Conservation (phyloP, 2,329 filamentous ascomycete species). For the Passalora sequoiae region DNA sequence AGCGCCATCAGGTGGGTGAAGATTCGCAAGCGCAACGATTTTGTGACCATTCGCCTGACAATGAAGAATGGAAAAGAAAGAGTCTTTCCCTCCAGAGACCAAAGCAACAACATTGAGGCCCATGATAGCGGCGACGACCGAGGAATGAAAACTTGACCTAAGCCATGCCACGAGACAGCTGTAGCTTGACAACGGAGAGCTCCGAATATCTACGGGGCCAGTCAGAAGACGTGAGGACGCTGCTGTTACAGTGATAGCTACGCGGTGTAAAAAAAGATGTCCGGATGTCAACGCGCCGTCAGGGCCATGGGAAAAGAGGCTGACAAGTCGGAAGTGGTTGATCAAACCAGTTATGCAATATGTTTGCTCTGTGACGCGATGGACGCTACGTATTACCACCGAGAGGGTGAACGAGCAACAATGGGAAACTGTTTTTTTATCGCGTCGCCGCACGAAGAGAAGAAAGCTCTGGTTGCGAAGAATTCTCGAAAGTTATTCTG, state of each 20-base stretch:
- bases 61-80: conserved; percentile 87
- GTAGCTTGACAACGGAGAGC: no score
- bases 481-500: conserved; percentile 1
- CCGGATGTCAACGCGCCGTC: conserved; percentile 34
- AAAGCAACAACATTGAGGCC: conserved; percentile 74
- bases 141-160: not conserved
- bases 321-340: conserved; percentile 33
- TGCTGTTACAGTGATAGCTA: conserved; percentile 7
- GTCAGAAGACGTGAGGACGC: conserved; percentile 7
- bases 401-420: conserved; percentile 9
- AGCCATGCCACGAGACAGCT: not conserved
- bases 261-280: conserved; percentile 16
- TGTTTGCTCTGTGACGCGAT: conserved; percentile 10
- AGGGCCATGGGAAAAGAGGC: conserved; percentile 29
- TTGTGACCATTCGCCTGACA: conserved; percentile 80
- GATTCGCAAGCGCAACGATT: conserved; percentile 82
- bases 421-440: conserved; percentile 13
- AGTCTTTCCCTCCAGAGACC: conserved; percentile 95
- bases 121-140: conserved; percentile 20
- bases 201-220: no score
- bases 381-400: conserved; percentile 8
- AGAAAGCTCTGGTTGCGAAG: conserved; percentile 1
- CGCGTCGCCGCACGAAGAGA: conserved; percentile 13
- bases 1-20: conserved; percentile 55
- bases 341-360: conserved; percentile 31